phyloP scores from a whole-genome alignment of 768 basidiomycete species.

The Paxillus involutus region DNA sequence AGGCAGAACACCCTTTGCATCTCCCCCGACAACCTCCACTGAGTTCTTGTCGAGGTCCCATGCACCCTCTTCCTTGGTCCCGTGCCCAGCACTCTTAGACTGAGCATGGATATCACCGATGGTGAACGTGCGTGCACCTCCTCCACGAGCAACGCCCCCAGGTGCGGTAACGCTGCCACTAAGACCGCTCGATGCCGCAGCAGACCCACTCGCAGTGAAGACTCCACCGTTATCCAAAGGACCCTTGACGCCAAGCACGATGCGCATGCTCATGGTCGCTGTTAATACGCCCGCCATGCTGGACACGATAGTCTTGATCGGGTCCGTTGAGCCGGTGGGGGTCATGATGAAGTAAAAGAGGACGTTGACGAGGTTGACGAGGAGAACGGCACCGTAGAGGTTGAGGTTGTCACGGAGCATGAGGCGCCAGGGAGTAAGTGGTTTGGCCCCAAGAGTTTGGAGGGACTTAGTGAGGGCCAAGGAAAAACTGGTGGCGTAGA shows the following conservation, averaged over 20 bases:
- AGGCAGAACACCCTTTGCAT: constrained; percentile 36
- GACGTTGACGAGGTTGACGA: constrained; percentile 81
- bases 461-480: constrained; percentile 25
- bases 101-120: constrained; percentile 53
- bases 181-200: constrained; percentile 44
- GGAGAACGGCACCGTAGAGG: constrained; percentile 77
- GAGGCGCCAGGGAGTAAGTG: constrained; percentile 71
- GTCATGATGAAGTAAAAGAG: constrained; percentile 85
- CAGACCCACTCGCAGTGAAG: constrained; percentile 56
- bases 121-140: constrained; percentile 32
- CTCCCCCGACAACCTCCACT: constrained; percentile 36
- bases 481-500: constrained; percentile 43
- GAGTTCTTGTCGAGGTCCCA: constrained; percentile 41
- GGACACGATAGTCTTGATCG: constrained; percentile 80
- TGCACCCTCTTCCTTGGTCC: constrained; percentile 38
- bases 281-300: constrained; percentile 87
- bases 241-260: constrained; percentile 82
- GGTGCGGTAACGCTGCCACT: constrained; percentile 38
- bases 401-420: constrained; percentile 91
- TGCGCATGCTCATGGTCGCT: constrained; percentile 84
- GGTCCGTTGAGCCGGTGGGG: constrained; percentile 59
- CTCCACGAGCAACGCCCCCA: constrained; percentile 27
- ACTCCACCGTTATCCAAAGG: constrained; percentile 67
- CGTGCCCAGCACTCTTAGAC: constrained; percentile 45
- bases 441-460: constrained; percentile 38